Percentiles rank a stretch among this genome's conserved stretches.
These are phyloP conservation scores for Turnera subulata DNA, from an alignment of 345 rosid species.

Conservation along the genomic window DNA sequence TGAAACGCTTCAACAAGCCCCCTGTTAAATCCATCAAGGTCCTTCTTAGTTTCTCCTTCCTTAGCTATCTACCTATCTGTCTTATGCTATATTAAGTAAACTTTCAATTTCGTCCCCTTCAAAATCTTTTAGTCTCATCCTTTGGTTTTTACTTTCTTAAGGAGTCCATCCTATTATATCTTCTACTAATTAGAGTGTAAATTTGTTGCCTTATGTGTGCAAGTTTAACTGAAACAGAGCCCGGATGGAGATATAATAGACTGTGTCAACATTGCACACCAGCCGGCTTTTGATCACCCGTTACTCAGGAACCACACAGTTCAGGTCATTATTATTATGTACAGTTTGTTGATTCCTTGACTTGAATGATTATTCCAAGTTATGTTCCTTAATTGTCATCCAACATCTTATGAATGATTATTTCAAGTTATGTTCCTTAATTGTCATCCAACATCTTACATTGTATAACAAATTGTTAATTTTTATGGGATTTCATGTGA, in stretches of 20 bases:
- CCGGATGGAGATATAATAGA: slow-evolving; percentile 82
- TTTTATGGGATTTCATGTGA: slow-evolving; percentile 2
- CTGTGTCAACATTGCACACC: slow-evolving; percentile 69
- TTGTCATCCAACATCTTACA: too few relatives aligned
- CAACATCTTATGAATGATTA: too few relatives aligned
- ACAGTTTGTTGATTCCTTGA: too few relatives aligned
- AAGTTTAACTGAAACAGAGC: slow-evolving; percentile 14
- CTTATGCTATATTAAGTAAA: background rate
- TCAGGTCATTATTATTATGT: slow-evolving; percentile 49
- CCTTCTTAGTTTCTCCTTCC: background rate
- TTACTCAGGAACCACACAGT: slow-evolving; percentile 82
- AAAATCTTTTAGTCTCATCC: too few relatives aligned
- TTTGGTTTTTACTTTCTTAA: background rate
- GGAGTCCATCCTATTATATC: background rate
- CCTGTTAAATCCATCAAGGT: slow-evolving; percentile 71
- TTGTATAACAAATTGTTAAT: too few relatives aligned
- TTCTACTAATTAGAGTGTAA: background rate
- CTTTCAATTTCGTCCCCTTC: too few relatives aligned
- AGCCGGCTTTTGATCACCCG: slow-evolving; percentile 95
- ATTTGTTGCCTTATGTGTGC: too few relatives aligned
- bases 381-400: too few relatives aligned
- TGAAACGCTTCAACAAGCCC: slow-evolving; percentile 80
- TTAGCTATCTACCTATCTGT: background rate
- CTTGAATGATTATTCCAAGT: too few relatives aligned
- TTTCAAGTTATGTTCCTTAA: too few relatives aligned